Base-by-base conservation (phyloP, 345 rosid species). In the Citrus sinensis region DNA sequence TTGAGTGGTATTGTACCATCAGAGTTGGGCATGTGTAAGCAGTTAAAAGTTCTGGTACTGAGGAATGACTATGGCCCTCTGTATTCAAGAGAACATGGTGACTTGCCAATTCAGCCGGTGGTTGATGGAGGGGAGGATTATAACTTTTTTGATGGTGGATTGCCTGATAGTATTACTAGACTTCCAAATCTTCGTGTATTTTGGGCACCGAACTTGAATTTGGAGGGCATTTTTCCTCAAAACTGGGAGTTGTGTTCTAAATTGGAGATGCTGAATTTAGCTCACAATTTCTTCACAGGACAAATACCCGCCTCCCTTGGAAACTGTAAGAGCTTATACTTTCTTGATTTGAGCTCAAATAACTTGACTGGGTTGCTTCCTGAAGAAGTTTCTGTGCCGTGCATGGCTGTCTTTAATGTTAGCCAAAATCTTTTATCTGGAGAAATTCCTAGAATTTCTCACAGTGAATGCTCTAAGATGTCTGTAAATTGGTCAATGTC, bases 331-430 rank as follows among this genome's bases (percentile, higher is more conserved):
- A 73, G 84, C 81, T 80, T 87, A 63, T 78, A 76, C 76, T 87
- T 87, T 80, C 84, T 87, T 29, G 87, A 87, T 75, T 76, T 87
- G 81, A 87, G 88, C 83, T 85, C 87, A 29, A 87, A 85, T 73
- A 83, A 85, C 78, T 79, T 87, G 77, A 83, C 86, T 22, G 88
- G 90, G 35, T 62, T 55, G 39, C 82, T 87, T 80, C 84, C 84
- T 1, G 74, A 30, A 64, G 80, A 79, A 60, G 63, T 85, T 75
- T 40, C 81, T 37, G 83, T 87, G 68, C 84, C 84, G 7, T 87
- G 90, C 80, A 85, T 87, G 88, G 67, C 51, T 32, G 64, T 85
- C 71, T 87, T 87, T 72, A 85, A 85, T 74, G 77, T 83, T 71
- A 85, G 88, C 76, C 30, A 69, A 25, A 87, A 87, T 79, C 9